Conservation (phyloP, 257 asterid species). For the Coffea eugenioides region DNA sequence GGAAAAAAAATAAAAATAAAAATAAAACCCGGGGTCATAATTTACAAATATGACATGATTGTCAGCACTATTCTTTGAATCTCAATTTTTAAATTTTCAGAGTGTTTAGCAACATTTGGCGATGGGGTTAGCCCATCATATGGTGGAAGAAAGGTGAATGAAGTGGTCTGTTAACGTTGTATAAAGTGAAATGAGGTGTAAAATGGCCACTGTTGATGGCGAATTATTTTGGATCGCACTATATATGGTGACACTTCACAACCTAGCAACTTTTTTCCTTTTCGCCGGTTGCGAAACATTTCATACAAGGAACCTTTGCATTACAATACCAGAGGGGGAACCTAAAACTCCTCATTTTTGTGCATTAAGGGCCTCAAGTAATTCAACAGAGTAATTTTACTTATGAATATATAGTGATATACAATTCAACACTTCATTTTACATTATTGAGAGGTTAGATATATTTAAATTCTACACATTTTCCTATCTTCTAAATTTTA, state of each 20-base stretch:
- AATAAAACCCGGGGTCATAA: neutral
- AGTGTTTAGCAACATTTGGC: neutral
- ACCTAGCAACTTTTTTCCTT: neutral
- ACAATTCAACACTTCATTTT: too few species aligned
- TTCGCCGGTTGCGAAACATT: neutral
- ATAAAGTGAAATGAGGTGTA: conserved; percentile 19
- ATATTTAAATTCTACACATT: too few species aligned
- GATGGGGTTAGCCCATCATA: neutral
- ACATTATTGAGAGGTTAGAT: too few species aligned
- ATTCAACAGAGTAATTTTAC: too few species aligned
- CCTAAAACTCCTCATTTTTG: neutral
- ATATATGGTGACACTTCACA: neutral
- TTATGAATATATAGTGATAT: too few species aligned
- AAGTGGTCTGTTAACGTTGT: conserved; percentile 34
- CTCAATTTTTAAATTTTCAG: neutral
- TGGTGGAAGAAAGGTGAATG: conserved; percentile 10
- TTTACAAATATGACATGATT: conserved; percentile 14
- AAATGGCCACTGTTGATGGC: neutral
- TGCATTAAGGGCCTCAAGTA: too few species aligned
- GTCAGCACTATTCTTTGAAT: conserved; percentile 19
- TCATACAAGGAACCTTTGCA: neutral
- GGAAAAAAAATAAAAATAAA: conserved; percentile 6
- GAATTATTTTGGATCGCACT: conserved; percentile 2
- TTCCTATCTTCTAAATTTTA: too few species aligned
- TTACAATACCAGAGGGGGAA: neutral